Base-by-base conservation (phyloP, 768 basidiomycete species). In the Neoboletus brunneissimus region DNA sequence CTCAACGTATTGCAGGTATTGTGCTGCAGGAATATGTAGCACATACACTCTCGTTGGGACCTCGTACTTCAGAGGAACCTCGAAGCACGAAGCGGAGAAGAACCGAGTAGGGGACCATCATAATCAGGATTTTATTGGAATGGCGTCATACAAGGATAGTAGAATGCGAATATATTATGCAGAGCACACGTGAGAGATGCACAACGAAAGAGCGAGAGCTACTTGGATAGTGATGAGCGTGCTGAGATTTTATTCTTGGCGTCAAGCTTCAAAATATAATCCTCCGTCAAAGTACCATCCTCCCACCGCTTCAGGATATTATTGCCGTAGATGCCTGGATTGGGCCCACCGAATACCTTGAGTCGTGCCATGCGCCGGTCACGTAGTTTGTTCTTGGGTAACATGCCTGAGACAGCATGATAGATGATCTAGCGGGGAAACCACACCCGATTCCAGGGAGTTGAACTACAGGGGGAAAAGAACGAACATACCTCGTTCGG, bases 381-480 rank as follows among this genome's bases (percentile, higher is more conserved):
- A 25, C 97, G 85, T 58, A 97, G 84, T 60, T 89, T 95, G 79
- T 99, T 99, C 76, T 98, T 99, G 34, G 96, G 97, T 53, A 99
- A 79, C 97, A 99, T 99, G 64, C 96, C 93, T 12, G 96, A 90
- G 5, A 99, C 97, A 4, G 97, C 97, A 61, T 92, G 85, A 13
- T 93, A 86, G 55, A 99, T 93, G 63, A 98, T 91, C 97, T 99
- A 68, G 16, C 54, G 5, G 15, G 20, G 32, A 49, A 38, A 35
- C 42, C 18, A 46, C 5, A 15, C 20, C 4, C 13, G 18, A 34
- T 25, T 49, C n/a, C 20, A 54, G 1, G 15, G 22, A 32, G 20
- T 32, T 29, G 31, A 53, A 38, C 31, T 3, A 53, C 49, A 22
- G 40, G 32, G 55, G 46, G 38, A 34, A 12, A 29, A 44, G 25